phyloP scores from a whole-genome alignment of 108 stramenopile species.

The Conticribra guillardii region DNA sequence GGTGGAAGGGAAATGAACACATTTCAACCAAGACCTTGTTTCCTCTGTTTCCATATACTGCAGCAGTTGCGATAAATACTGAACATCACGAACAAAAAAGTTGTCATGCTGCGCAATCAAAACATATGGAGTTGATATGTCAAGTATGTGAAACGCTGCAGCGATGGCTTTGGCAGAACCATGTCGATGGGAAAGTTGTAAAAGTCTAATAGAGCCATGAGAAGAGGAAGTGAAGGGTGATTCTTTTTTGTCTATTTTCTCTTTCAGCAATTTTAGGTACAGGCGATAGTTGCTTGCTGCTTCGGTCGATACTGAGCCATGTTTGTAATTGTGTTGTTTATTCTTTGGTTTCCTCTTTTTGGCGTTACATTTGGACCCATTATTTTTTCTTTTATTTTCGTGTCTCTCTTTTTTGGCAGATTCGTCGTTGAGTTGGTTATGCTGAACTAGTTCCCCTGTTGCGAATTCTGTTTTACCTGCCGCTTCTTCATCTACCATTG shows the following conservation, averaged over 20 bases:
- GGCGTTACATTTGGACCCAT: too few species aligned
- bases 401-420: too few species aligned
- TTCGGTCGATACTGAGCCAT: conserved; percentile 17
- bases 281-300: conserved; percentile 22
- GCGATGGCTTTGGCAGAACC: conserved; percentile 30
- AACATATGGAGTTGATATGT: conserved; percentile 38
- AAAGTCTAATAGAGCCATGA: conserved; percentile 30
- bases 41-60: conserved; percentile 7
- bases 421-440: too few species aligned
- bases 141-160: conserved; percentile 6
- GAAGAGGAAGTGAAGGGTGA: conserved; percentile 23
- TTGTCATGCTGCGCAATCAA: conserved; percentile 56
- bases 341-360: neutral
- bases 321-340: conserved; percentile 28
- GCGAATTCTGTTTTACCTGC: too few species aligned
- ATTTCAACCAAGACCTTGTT: conserved; percentile 26
- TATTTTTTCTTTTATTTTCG: too few species aligned
- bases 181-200: conserved; percentile 25
- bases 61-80: conserved; percentile 13
- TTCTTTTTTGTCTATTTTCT: conserved; percentile 5
- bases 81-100: conserved; percentile 41
- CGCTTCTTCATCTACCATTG: neutral
- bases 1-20: conserved; percentile 47
- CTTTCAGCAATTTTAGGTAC: conserved; percentile 2
- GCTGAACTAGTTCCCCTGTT: too few species aligned